Evolutionary conservation across 345 rosid genomes (phyloP).

Genomic region (Schrenkiella parvula): DNA sequence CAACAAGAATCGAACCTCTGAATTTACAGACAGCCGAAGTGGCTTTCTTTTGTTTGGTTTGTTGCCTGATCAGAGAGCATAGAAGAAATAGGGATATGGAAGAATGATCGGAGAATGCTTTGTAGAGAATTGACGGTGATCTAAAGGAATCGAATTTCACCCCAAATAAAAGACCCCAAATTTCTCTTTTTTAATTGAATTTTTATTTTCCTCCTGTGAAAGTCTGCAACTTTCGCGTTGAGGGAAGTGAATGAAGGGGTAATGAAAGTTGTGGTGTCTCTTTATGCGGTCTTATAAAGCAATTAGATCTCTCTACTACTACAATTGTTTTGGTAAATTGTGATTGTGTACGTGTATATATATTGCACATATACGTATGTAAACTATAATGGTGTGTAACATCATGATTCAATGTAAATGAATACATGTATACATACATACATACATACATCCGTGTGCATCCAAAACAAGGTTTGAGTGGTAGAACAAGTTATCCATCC

Average conservation of each 20-base stretch:
- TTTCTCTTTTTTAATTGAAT: not conserved
- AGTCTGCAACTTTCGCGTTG: slow-evolving; percentile 26
- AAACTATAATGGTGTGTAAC: not conserved
- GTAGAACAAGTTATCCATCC: slow-evolving; percentile 32
- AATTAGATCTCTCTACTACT: slow-evolving; percentile 36
- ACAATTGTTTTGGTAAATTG: not conserved
- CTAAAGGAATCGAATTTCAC: slow-evolving; percentile 7
- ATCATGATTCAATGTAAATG: not conserved
- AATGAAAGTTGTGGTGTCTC: slow-evolving; percentile 35
- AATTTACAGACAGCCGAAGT: slow-evolving; percentile 37
- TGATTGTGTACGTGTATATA: not conserved
- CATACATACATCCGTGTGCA: slow-evolving; percentile 14
- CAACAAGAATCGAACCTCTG: slow-evolving; percentile 19
- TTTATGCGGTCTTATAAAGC: slow-evolving; percentile 39
- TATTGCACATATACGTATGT: not conserved
- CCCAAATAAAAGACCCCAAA: not conserved
- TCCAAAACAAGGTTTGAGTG: slow-evolving; percentile 28
- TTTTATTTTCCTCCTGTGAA: not conserved
- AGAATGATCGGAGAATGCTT: slow-evolving; percentile 19
- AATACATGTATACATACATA: slow-evolving; percentile 11
- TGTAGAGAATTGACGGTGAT: slow-evolving; percentile 25
- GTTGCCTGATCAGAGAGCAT: slow-evolving; percentile 32
- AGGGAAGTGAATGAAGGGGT: slow-evolving; percentile 25
- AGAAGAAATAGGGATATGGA: slow-evolving; percentile 8
- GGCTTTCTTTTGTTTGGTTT: not conserved